These are phyloP conservation scores for Geranomyces michiganensis DNA, from an alignment of 192 early-diverging fungal genomes.

Conservation along the genomic window DNA sequence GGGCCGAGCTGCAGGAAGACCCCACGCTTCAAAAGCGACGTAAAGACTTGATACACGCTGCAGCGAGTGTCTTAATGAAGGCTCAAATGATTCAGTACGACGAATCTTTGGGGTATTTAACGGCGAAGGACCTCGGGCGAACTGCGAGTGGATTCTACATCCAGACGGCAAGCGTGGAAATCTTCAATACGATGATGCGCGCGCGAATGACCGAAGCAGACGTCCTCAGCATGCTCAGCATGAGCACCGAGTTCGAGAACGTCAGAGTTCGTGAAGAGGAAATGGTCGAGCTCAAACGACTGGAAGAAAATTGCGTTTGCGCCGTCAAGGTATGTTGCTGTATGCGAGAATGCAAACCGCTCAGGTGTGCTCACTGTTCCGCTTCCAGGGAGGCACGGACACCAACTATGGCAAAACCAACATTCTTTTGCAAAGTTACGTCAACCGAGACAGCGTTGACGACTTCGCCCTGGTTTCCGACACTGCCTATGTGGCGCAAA, in stretches of 20 bases:
- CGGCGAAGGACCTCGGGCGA: conserved; percentile 88
- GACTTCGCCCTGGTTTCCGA: conserved; percentile 97
- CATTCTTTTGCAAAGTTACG: conserved; percentile 86
- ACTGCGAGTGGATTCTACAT: conserved; percentile 95
- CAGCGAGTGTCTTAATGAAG: conserved; percentile 74
- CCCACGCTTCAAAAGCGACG: conserved; percentile 78
- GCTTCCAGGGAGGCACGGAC: conserved; percentile 72
- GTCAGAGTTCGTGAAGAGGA: conserved; percentile 93
- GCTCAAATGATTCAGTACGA: conserved; percentile 96
- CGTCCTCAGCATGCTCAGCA: conserved; percentile 82
- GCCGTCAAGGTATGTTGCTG: conserved; percentile 70
- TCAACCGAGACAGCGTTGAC: conserved; percentile 77
- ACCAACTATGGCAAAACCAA: conserved; percentile 90
- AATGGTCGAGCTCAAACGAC: conserved; percentile 73
- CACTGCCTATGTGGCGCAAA: conserved; percentile 91
- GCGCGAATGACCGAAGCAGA: conserved; percentile 94
- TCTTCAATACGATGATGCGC: conserved; percentile 83
- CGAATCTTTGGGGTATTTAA: conserved; percentile 77
- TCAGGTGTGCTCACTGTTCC: not conserved
- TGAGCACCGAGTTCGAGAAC: conserved; percentile 92
- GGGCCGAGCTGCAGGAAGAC: conserved; percentile 75
- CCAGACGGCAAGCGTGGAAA: conserved; percentile 81
- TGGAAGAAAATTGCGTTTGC: conserved; percentile 78
- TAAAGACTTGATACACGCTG: conserved; percentile 75
- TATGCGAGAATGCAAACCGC: not conserved